These are phyloP conservation scores for Krasilnikovozyma curviuscula DNA, from an alignment of 768 basidiomycete genomes.

Conservation along the genomic window DNA sequence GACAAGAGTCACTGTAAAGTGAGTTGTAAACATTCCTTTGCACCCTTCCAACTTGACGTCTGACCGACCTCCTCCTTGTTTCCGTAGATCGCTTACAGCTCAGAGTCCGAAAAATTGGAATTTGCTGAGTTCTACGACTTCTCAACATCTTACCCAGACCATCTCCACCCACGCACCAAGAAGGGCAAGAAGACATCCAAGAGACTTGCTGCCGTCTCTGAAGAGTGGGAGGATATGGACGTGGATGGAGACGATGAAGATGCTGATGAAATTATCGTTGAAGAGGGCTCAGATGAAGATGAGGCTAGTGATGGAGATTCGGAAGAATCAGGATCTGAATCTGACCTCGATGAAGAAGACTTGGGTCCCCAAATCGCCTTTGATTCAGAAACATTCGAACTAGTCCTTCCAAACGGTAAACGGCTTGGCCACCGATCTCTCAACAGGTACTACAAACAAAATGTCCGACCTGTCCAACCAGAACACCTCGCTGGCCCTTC, in stretches of 20 bases:
- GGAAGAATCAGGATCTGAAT: constrained; percentile 6
- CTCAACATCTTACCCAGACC: constrained; percentile 51
- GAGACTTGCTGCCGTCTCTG: constrained; percentile 16
- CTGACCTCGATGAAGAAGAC: constrained; percentile 19
- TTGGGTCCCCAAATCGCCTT: constrained; percentile 26
- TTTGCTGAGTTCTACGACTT: constrained; percentile 90
- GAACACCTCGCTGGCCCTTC: constrained; percentile 23
- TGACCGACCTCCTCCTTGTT: background rate
- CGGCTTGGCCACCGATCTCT: constrained; percentile 82
- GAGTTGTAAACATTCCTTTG: background rate
- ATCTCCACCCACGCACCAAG: constrained; percentile 15
- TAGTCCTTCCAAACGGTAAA: constrained; percentile 79
- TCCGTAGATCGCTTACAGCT: constrained; percentile 52
- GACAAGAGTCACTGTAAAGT: constrained; percentile 82
- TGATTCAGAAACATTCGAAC: constrained; percentile 42
- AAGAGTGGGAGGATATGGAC: constrained; percentile 20
- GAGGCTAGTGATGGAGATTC: constrained; percentile 7
- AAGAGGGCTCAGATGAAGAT: constrained; percentile 9
- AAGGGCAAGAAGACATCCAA: background rate
- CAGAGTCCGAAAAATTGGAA: constrained; percentile 59
- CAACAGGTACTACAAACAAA: constrained; percentile 64
- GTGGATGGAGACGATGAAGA: constrained; percentile 13
- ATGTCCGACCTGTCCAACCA: constrained; percentile 29
- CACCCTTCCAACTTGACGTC: background rate
- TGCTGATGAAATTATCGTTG: constrained; percentile 13